Evolutionary conservation across 768 basidiomycete species (phyloP), one percentile per base, ranked within the genome.

Genomic region (Suillus brevipes): DNA sequence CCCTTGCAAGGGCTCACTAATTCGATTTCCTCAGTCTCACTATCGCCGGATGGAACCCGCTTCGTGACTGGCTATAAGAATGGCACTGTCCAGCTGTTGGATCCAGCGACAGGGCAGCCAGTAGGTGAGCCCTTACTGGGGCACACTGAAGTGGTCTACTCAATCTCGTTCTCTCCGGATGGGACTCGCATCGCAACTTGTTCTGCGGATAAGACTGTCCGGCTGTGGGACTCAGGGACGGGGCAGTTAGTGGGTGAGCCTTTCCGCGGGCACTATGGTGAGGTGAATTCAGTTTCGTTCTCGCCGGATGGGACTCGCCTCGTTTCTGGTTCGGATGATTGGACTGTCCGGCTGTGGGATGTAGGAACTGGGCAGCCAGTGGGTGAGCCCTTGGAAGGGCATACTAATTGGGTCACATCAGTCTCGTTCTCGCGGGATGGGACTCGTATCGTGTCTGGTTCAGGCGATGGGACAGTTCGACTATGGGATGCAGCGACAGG

Each of bases 361-460:
- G 6, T 16, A 42, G 16, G 16, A 6, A 42, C n/a, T 1, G 45
- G 45, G 45, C 45, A 47, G n/a, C n/a, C 45, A 47, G 10, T 47
- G 0, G 45, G 10, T 47, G n/a, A 47, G n/a, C 45, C 45, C 45
- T 47, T n/a, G 45, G 0, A 4, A 0, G 20, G 20, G 20, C 20
- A 20, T 20, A 45, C 43, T 10, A 0, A 3, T n/a, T n/a, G 0
- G 0, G 9, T 45, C 3, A 0, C 0, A 0, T 45, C 43, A 10
- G 43, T 45, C 43, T 20, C 20, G 20, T 10, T 45, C 8, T 45
- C 43, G 8, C 43, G 8, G 4, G 8, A 45, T 45, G 43, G 43
- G 3, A n/a, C 20, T 4, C 20, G 9, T 3, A 9, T 45, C 8
- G 43, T 1, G 0, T 1, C 43, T 45, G 20, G 20, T n/a, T 45